Evolutionary conservation across 2,329 filamentous ascomycete species (phyloP).

Genomic region (Diaporthe destruens): DNA sequence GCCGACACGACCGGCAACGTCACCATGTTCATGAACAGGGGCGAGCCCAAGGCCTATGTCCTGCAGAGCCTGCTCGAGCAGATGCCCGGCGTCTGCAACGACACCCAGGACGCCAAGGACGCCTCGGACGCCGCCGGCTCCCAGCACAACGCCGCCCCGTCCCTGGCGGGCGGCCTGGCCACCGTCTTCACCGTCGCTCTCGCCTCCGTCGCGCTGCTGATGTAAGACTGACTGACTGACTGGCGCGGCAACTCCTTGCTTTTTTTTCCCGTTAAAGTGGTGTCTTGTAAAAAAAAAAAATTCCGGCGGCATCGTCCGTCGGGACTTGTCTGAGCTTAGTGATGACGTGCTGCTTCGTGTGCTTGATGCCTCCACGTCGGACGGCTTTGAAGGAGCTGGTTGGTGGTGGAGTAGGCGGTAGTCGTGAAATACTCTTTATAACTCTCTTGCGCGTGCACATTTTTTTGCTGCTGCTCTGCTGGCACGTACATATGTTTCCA

Average conservation of each 20-base stretch:
- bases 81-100: constrained; percentile 38
- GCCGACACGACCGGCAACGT: constrained; percentile 40
- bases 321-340: not conserved
- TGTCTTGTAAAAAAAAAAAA: too few relatives aligned
- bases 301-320: not conserved
- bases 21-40: constrained; percentile 41
- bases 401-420: not conserved
- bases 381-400: not conserved
- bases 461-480: not conserved
- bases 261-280: not conserved
- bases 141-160: constrained; percentile 27
- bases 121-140: too few relatives aligned
- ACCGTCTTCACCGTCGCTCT: constrained; percentile 22
- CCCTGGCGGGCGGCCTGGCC: constrained; percentile 34
- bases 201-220: constrained; percentile 35
- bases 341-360: constrained; percentile 22
- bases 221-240: constrained; percentile 29
- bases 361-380: constrained; percentile 16
- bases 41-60: constrained; percentile 41
- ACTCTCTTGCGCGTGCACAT: constrained; percentile 11
- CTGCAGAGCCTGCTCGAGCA: constrained; percentile 37
- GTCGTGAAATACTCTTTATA: not conserved
- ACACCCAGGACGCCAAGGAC: constrained; percentile 33
- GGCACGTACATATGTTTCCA: constrained; percentile 23
- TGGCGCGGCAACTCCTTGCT: too few relatives aligned